Evolutionary conservation across 2,329 filamentous ascomycete species (phyloP).

Genomic region (Aspergillus tubingensis): DNA sequence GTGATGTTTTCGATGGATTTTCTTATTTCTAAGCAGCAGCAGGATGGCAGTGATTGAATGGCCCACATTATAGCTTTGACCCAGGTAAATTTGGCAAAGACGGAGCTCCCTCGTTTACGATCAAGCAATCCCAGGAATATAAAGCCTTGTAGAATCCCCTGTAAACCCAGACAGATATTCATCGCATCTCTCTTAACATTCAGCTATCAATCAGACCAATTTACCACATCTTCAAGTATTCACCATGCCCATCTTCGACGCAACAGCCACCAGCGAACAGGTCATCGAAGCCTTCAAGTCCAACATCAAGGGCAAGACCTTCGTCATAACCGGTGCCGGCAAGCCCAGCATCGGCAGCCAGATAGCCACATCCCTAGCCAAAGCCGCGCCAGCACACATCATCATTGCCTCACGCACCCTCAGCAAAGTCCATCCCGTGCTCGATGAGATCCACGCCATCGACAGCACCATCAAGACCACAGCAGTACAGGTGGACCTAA

Average conservation of each 20-base stretch:
- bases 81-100: too few species aligned
- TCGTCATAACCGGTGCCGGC: conserved; percentile 4
- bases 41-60: too few species aligned
- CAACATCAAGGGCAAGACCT: neutral
- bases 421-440: neutral
- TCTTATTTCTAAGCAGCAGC: too few species aligned
- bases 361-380: conserved; percentile 2
- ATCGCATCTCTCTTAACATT: neutral
- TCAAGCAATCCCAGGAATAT: too few species aligned
- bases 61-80: too few species aligned
- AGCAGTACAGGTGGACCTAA: neutral
- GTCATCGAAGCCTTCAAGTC: neutral
- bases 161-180: too few species aligned
- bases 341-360: conserved; percentile 5
- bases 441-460: neutral
- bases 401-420: conserved; percentile 3
- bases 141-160: too few species aligned
- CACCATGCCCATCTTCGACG: neutral
- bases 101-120: too few species aligned
- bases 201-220: neutral
- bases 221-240: neutral
- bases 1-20: too few species aligned
- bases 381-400: neutral
- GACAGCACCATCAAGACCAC: neutral
- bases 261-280: conserved; percentile 1